Conservation (phyloP, 495 filamentous ascomycete genomes). For the Trichocladium uniseriatum region DNA sequence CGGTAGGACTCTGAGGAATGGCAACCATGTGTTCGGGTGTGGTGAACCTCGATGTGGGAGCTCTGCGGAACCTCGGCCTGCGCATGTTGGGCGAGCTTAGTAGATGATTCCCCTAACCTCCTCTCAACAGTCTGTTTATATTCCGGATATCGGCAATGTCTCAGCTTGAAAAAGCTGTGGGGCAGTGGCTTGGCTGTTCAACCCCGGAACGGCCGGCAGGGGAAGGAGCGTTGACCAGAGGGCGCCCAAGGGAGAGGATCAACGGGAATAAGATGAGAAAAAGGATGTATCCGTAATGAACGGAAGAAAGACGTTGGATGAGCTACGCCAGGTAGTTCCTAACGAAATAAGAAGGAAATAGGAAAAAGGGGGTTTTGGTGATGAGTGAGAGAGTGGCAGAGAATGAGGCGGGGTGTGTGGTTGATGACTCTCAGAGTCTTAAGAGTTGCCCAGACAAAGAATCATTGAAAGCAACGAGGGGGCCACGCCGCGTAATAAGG, state of each 20-base stretch:
- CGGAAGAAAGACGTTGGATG: background rate
- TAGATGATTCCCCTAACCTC: background rate
- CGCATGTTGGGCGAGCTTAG: slow-evolving; percentile 18
- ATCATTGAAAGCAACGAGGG: background rate
- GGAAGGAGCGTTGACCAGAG: background rate
- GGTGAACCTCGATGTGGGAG: slow-evolving; percentile 13
- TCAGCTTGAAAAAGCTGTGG: slow-evolving; percentile 2
- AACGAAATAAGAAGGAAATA: background rate
- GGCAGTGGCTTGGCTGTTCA: slow-evolving; percentile 1
- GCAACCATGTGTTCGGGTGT: slow-evolving; percentile 14
- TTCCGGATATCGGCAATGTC: background rate
- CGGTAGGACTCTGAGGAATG: slow-evolving; percentile 16
- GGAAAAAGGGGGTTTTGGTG: background rate
- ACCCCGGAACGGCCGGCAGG: background rate
- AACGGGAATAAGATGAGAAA: slow-evolving; percentile 2
- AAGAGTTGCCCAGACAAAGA: slow-evolving; percentile 1
- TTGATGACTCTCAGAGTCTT: background rate
- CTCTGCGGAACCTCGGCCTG: slow-evolving; percentile 17
- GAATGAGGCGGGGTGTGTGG: background rate
- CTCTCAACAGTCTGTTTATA: background rate
- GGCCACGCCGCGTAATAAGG: background rate
- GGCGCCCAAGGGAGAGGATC: background rate
- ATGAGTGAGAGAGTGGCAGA: background rate
- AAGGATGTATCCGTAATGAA: background rate
- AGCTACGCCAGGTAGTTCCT: slow-evolving; percentile 13